phyloP scores from a whole-genome alignment of 1,284 basidiomycete genomes.

The Rhodotorula sp. region DNA sequence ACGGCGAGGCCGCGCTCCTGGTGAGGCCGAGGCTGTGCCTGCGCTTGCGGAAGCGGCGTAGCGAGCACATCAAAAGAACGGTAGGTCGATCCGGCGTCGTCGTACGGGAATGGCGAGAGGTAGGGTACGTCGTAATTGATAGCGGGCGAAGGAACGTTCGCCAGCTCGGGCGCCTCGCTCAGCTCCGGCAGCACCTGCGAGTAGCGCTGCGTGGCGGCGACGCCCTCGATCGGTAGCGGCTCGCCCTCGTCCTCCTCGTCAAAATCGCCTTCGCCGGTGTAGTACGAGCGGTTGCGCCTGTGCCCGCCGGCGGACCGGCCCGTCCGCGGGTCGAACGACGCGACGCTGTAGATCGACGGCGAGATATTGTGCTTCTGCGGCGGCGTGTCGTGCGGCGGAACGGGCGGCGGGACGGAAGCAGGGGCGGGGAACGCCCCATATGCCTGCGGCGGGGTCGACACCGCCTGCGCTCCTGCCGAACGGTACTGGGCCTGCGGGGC shows the following conservation, averaged over 20 bases:
- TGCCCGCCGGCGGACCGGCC: background rate
- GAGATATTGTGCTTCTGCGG: constrained; percentile 7
- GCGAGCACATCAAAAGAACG: constrained; percentile 15
- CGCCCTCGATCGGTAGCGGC: background rate
- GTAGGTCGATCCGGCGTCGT: constrained; percentile 4
- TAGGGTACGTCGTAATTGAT: constrained; percentile 25
- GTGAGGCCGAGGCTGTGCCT: background rate
- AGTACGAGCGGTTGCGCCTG: constrained; percentile 1
- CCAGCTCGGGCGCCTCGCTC: background rate
- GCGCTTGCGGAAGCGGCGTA: constrained; percentile 9
- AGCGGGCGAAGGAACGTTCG: background rate
- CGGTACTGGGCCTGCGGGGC: no score
- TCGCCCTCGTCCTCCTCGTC: constrained; percentile 6
- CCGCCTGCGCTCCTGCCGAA: constrained; percentile 1
- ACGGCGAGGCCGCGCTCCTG: background rate
- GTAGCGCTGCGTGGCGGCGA: background rate
- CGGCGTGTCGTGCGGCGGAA: constrained; percentile 6
- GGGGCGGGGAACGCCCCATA: constrained; percentile 20
- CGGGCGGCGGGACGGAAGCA: background rate
- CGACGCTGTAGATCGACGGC: constrained; percentile 33
- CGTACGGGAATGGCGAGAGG: constrained; percentile 14
- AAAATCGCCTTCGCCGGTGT: background rate
- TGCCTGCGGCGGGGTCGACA: constrained; percentile 17
- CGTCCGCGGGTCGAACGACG: constrained; percentile 17
- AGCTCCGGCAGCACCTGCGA: background rate